These are phyloP conservation scores for Stephania japonica DNA, from an alignment of 164 flowering plant genomes.

Conservation along the genomic window DNA sequence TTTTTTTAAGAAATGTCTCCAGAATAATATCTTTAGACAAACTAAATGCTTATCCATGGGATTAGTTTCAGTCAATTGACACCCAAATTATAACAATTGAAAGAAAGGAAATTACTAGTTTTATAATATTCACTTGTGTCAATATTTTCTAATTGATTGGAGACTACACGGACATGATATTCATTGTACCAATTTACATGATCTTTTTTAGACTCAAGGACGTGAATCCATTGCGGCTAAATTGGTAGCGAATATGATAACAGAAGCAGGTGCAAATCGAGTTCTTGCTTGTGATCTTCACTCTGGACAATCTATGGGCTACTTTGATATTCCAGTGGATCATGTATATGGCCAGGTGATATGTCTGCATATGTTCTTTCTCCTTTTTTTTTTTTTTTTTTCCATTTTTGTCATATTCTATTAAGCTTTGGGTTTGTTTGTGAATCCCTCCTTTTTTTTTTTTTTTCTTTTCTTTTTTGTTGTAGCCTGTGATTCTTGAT, in stretches of 20 bases:
- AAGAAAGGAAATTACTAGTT: too few species aligned
- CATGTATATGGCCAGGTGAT: conserved; percentile 92
- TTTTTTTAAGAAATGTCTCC: too few species aligned
- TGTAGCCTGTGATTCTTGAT: conserved; percentile 93
- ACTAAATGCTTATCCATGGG: too few species aligned
- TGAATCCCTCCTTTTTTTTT: background rate
- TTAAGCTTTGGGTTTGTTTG: background rate
- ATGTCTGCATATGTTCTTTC: background rate
- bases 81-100: too few species aligned
- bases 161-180: background rate
- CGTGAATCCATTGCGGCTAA: conserved; percentile 99
- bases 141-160: background rate
- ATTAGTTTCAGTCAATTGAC: too few species aligned
- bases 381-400: background rate
- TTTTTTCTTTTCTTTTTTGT: background rate
- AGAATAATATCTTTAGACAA: too few species aligned
- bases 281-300: conserved; percentile 99
- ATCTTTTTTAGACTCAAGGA: conserved; percentile 77
- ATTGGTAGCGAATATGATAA: conserved; percentile 90
- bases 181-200: background rate
- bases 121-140: too few species aligned
- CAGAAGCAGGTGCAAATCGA: conserved; percentile 96
- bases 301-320: conserved; percentile 99
- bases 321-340: conserved; percentile 98
- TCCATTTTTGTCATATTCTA: background rate